phyloP scores from a whole-genome alignment of 257 asterid genomes.

The Fraxinus excelsior region DNA sequence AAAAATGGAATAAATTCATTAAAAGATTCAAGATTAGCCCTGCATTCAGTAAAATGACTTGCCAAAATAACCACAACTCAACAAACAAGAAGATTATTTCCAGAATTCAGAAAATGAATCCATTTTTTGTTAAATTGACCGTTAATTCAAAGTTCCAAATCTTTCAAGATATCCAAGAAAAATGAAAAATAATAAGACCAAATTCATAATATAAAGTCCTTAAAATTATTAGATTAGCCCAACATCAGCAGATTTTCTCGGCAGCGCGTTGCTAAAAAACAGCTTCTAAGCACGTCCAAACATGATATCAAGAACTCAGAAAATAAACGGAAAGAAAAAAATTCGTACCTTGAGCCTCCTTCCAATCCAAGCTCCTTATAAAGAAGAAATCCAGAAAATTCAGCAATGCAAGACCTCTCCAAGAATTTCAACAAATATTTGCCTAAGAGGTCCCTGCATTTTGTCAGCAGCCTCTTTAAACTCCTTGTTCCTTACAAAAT shows the following conservation, averaged over 20 bases:
- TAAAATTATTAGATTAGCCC: not conserved
- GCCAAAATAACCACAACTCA: not conserved
- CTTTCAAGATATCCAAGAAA: not conserved
- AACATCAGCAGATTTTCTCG: not conserved
- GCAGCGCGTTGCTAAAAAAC: too few relatives aligned
- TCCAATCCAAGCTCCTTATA: constrained; percentile 85
- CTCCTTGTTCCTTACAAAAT: constrained; percentile 87
- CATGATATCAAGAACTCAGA: not conserved
- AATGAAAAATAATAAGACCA: not conserved
- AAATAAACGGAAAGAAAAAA: not conserved
- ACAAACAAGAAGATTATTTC: too few relatives aligned
- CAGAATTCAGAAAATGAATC: too few relatives aligned
- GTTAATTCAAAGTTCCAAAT: not conserved
- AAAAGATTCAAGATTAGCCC: not conserved
- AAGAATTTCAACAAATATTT: constrained; percentile 82
- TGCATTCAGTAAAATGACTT: constrained; percentile 2
- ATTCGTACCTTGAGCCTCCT: constrained; percentile 79
- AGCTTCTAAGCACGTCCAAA: not conserved
- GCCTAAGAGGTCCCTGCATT: constrained; percentile 75
- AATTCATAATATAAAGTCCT: not conserved
- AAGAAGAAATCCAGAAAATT: constrained; percentile 95
- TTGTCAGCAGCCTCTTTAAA: constrained; percentile 92
- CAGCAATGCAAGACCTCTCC: constrained; percentile 96
- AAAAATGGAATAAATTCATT: not conserved
- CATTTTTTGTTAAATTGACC: too few relatives aligned